Evolutionary conservation across 345 rosid species (phyloP).

Genomic region (Salix koriyanagi): DNA sequence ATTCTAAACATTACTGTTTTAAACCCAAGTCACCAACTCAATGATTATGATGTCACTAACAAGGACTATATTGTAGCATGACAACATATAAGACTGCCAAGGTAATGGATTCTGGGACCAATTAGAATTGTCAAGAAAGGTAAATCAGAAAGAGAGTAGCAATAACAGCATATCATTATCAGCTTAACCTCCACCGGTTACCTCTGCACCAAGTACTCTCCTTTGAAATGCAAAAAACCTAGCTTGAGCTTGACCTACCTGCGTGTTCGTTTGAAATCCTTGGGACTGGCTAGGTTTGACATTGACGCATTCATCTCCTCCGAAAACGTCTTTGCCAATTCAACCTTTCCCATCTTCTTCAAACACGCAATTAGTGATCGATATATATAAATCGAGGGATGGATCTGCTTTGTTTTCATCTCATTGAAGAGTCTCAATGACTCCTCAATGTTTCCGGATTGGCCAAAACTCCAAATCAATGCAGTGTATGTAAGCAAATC

Average conservation of each 20-base stretch:
- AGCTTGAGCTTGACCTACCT: conserved; percentile 12
- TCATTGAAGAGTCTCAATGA: conserved; percentile 61
- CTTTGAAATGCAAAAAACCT: background rate
- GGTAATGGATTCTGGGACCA: background rate
- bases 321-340: conserved; percentile 40
- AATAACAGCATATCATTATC: conserved; percentile 15
- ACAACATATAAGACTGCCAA: background rate
- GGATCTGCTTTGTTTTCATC: conserved; percentile 60
- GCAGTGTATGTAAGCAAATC: conserved; percentile 85
- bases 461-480: conserved; percentile 66
- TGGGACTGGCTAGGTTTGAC: conserved; percentile 52
- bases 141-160: background rate
- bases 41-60: background rate
- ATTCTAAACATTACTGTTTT: background rate
- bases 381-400: conserved; percentile 61
- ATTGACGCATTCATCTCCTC: conserved; percentile 62
- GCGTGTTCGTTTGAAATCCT: conserved; percentile 53
- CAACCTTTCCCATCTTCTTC: conserved; percentile 50
- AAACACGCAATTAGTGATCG: conserved; percentile 42
- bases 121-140: background rate
- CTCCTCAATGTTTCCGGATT: conserved; percentile 57
- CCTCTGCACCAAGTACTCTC: background rate
- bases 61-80: background rate
- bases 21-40: background rate
- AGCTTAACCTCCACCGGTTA: background rate